Evolutionary conservation across 2,329 filamentous ascomycete genomes (phyloP).

Genomic region (Boeremia lycopersici): DNA sequence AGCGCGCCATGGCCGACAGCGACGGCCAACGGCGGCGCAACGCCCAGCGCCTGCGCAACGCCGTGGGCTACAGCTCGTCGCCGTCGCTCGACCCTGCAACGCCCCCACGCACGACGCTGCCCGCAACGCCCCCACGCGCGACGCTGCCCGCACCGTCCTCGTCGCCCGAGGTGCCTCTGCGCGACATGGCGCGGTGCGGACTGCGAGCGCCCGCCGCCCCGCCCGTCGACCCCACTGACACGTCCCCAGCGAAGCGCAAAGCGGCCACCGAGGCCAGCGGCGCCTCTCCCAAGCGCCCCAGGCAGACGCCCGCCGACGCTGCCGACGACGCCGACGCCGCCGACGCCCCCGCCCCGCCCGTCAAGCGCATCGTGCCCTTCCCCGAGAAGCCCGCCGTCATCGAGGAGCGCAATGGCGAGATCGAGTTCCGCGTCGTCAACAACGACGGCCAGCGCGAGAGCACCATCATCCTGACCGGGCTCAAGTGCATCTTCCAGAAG

Average conservation of each 20-base stretch:
- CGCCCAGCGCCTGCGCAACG: constrained; percentile 17
- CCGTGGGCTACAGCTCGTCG: constrained; percentile 31
- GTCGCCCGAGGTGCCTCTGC: constrained; percentile 22
- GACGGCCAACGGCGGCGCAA: constrained; percentile 14
- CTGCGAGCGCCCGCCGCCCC: neutral
- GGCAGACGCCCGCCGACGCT: constrained; percentile 43
- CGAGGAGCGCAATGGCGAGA: constrained; percentile 91
- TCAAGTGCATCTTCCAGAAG: constrained; percentile 98
- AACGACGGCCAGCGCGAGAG: constrained; percentile 89
- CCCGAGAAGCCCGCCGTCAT: constrained; percentile 93
- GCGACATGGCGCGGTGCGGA: neutral
- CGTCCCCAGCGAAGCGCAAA: constrained; percentile 68
- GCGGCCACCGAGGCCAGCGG: constrained; percentile 72
- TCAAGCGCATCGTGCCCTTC: constrained; percentile 75
- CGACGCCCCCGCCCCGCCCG: constrained; percentile 49
- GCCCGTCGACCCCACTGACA: constrained; percentile 21
- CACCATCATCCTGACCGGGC: constrained; percentile 89
- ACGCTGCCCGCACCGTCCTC: constrained; percentile 4
- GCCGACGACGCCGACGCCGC: constrained; percentile 45
- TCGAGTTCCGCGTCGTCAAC: constrained; percentile 97
- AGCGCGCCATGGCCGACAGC: constrained; percentile 2
- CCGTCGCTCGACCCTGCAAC: neutral
- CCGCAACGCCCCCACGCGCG: neutral
- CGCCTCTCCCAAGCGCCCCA: constrained; percentile 64
- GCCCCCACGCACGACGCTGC: constrained; percentile 1